These are phyloP conservation scores for Lipomyces mesembrius DNA, from an alignment of 805 yeast species.

Conservation along the genomic window DNA sequence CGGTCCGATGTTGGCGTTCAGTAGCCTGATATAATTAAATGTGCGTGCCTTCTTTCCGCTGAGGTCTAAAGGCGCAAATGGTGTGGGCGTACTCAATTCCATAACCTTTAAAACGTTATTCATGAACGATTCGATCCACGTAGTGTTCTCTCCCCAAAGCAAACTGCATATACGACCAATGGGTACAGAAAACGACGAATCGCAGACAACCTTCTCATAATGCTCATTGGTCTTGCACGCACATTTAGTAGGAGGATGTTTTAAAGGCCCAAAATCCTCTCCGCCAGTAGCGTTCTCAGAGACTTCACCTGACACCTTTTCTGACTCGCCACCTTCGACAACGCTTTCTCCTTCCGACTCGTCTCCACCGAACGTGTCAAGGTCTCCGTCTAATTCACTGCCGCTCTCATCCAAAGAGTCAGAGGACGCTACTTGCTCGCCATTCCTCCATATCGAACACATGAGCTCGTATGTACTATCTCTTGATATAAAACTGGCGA, in stretches of 20 bases:
- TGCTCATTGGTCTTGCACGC: conserved; percentile 48
- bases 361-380: conserved; percentile 41
- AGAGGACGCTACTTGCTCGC: conserved; percentile 24
- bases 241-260: conserved; percentile 62
- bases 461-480: conserved; percentile 76
- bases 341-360: conserved; percentile 46
- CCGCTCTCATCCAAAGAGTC: conserved; percentile 26
- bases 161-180: conserved; percentile 74
- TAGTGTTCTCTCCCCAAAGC: conserved; percentile 66
- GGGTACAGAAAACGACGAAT: conserved; percentile 62
- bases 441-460: conserved; percentile 67
- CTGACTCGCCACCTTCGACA: conserved; percentile 13
- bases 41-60: conserved; percentile 43
- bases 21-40: conserved; percentile 66
- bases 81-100: conserved; percentile 25
- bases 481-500: conserved; percentile 85
- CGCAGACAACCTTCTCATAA: conserved; percentile 37
- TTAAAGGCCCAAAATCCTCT: conserved; percentile 66
- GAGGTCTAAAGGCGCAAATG: conserved; percentile 25
- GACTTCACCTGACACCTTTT: conserved; percentile 17
- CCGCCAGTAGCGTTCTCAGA: conserved; percentile 42
- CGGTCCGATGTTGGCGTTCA: conserved; percentile 87
- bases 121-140: conserved; percentile 52
- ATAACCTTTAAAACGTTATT: conserved; percentile 45
- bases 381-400: conserved; percentile 49